Base-by-base conservation (phyloP, 2,329 filamentous ascomycete species). In the Fusarium sp. region DNA sequence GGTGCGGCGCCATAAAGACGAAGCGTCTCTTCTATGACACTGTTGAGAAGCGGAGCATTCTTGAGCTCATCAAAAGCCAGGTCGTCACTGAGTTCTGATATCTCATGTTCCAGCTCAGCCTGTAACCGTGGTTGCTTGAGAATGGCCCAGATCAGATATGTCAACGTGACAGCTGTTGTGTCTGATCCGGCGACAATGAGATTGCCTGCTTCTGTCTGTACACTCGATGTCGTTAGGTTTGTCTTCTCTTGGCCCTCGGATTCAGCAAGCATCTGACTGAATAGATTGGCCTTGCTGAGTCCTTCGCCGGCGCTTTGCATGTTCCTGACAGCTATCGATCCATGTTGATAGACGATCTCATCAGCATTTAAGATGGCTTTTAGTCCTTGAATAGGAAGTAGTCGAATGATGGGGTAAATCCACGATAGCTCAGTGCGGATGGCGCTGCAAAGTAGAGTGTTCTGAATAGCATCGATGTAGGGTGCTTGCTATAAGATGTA, bases 1-100 rank as follows among this genome's bases (percentile, higher is more conserved):
- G 63, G 63, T 1, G 67, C 67, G 2, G 67, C 67, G 0, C 67
- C 67, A 11, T 70, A 70, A 0, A 70, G 21, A 3, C 67, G 23
- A 2, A 70, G 25, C 0, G 64, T 62, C 9, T 70, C 67, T 11
- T 65, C 55, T 3, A 70, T 58, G 0, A 70, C 45, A 14, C 59
- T 67, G 2, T 66, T 67, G 0, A 70, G 31, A 0, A 70, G 48
- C 0, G 53, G 60, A 0, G 58, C 40, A 10, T 9, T 50, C 27
- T 66, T 58, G 0, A 68, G 35, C 3, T 68, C 57, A 1, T 61
- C 48, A 6, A 49, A 36, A 0, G 10, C 37, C 5, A 66, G 0
- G 15, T 42, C 27, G 10, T 35, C 27, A 3, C 51, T 50, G 0
- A 61, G 33, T 0, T 14, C 9, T 14, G 27, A 35, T 0, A 66